A percentile compares a stretch with the other conserved stretches of the same genome.
These are phyloP conservation scores for Fusarium beomiforme DNA, from an alignment of 2,329 filamentous ascomycete genomes.

Conservation along the genomic window DNA sequence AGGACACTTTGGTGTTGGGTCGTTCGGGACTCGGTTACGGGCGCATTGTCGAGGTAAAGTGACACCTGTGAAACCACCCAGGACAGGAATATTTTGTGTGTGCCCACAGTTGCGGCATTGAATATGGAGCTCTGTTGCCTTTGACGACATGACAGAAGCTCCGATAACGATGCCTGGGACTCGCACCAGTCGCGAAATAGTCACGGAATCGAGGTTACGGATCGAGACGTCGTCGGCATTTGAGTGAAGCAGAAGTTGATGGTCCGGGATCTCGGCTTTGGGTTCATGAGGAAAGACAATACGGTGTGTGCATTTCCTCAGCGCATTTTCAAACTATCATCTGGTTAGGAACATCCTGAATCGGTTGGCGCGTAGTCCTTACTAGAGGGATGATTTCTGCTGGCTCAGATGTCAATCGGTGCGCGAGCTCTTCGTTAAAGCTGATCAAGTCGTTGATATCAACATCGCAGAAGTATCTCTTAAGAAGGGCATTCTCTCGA, in stretches of 20 bases:
- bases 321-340: conserved; percentile 83
- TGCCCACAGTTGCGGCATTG: conserved; percentile 89
- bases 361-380: conserved; percentile 43
- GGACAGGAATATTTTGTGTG: conserved; percentile 74
- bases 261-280: conserved; percentile 79
- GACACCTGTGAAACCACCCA: conserved; percentile 88
- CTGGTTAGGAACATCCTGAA: conserved; percentile 1
- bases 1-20: conserved; percentile 80
- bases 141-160: conserved; percentile 95
- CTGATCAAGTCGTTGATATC: conserved; percentile 96
- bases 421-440: conserved; percentile 94
- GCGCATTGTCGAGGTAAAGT: conserved; percentile 83
- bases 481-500: conserved; percentile 90
- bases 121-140: conserved; percentile 86
- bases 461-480: conserved; percentile 95
- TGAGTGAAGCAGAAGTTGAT: conserved; percentile 95
- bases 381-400: conserved; percentile 93
- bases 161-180: conserved; percentile 98
- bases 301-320: conserved; percentile 90
- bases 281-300: conserved; percentile 86
- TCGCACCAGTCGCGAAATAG: conserved; percentile 92
- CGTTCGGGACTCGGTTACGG: conserved; percentile 70
- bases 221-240: conserved; percentile 91
- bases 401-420: conserved; percentile 88
- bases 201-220: conserved; percentile 90